Conservation (phyloP, 1,284 basidiomycete species). For the Hymenochaete sp. region DNA sequence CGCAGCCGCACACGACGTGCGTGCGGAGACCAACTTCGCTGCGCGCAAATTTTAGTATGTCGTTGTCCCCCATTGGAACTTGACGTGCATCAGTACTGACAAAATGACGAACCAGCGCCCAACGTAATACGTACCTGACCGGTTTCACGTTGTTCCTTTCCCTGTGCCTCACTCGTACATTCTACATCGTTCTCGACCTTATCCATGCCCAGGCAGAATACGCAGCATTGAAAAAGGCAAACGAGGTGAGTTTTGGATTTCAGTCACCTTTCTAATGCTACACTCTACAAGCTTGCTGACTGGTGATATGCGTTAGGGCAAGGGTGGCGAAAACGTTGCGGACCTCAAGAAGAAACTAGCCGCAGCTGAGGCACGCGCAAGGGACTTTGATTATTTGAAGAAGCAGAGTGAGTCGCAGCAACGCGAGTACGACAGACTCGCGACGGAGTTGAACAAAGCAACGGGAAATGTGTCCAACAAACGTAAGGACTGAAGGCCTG, state of each 20-base stretch:
- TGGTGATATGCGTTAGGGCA: conserved; percentile 21
- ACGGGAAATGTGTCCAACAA: conserved; percentile 50
- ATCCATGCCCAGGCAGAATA: conserved; percentile 87
- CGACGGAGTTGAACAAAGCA: conserved; percentile 65
- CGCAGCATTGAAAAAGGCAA: conserved; percentile 64
- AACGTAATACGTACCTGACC: conserved; percentile 83
- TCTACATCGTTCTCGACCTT: conserved; percentile 86
- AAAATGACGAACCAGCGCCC: conserved; percentile 51
- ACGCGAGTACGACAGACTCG: conserved; percentile 72
- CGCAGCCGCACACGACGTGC: conserved; percentile 51
- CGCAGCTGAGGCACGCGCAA: conserved; percentile 39
- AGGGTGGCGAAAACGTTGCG: conserved; percentile 41
- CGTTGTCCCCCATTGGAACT: conserved; percentile 11
- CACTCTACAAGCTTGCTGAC: neutral
- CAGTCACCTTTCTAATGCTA: neutral
- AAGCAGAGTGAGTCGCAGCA: conserved; percentile 74
- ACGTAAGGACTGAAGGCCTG: conserved; percentile 30
- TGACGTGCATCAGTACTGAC: no score
- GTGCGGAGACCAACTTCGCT: conserved; percentile 77
- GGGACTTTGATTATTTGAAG: conserved; percentile 75
- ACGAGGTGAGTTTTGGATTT: conserved; percentile 32
- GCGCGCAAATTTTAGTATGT: conserved; percentile 90
- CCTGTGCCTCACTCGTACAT: conserved; percentile 85
- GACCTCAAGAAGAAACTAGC: conserved; percentile 56
- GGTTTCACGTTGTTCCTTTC: conserved; percentile 92